Percentiles rank a stretch among this genome's conserved stretches.
phyloP scores from a whole-genome alignment of 2,329 filamentous ascomycete genomes.

The Mycocentrospora acerina region DNA sequence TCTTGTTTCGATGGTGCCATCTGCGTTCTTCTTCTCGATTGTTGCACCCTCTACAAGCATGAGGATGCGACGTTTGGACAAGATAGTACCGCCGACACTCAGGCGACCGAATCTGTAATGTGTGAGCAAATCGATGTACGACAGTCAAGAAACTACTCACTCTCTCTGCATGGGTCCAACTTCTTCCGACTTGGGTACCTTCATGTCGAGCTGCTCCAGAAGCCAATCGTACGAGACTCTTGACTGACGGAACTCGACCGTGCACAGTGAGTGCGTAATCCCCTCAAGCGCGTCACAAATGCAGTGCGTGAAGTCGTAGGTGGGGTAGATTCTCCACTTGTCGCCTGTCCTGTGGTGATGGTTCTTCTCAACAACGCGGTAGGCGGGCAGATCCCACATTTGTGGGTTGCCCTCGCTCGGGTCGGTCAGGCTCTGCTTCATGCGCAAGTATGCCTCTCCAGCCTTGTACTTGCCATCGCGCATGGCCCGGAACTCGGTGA shows the following conservation, averaged over 20 bases:
- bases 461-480: constrained; percentile 86
- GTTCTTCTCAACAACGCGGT: constrained; percentile 74
- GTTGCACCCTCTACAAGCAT: constrained; percentile 71
- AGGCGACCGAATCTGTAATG: constrained; percentile 60
- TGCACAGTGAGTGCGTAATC: constrained; percentile 91
- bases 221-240: constrained; percentile 90
- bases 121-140: constrained; percentile 13
- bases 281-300: constrained; percentile 89
- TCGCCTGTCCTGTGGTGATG: constrained; percentile 77
- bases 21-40: constrained; percentile 46
- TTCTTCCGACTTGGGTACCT: constrained; percentile 62
- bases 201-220: constrained; percentile 77
- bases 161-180: constrained; percentile 83
- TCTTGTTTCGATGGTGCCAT: constrained; percentile 42
- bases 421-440: constrained; percentile 76
- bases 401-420: constrained; percentile 79
- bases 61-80: constrained; percentile 82
- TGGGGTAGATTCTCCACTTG: constrained; percentile 91
- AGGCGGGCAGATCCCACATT: constrained; percentile 95
- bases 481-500: constrained; percentile 86
- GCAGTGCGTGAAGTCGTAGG: constrained; percentile 90
- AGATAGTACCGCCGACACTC: constrained; percentile 79
- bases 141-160: constrained; percentile 48
- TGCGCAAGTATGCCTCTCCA: constrained; percentile 79
- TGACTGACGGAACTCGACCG: constrained; percentile 85